Base-by-base conservation (phyloP, 805 yeast genomes). In the Pichia deserticola region DNA sequence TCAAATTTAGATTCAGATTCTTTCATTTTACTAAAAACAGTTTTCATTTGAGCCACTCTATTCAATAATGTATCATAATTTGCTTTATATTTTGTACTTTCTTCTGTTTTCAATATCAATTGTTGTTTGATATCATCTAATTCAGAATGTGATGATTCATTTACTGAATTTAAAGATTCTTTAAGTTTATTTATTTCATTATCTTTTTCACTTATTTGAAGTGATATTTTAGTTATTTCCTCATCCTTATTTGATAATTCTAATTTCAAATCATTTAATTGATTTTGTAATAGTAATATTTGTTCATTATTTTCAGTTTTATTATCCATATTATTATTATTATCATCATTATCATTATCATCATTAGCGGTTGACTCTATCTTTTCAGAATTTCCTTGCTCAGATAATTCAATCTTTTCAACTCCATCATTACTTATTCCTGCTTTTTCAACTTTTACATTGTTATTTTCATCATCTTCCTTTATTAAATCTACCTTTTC, bases 21-120 rank as follows among this genome's bases (percentile, higher is more conserved):
- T 60, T 85, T 83, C 87, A 85, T 84, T 55, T 86, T 85, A 38
- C 69, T 73, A 63, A 86, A 86, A 2, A 86, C 76, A 0, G 82
- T 69, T 56, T 84, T 86, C 92, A 86, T 85, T 3, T 86, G 77
- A 1, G 88, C 77, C 15, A 86, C 63, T 61, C 84, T 75, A 54
- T 78, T 78, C 51, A 86, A 64, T 34, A 86, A 65, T 5, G 76
- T 71, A 52, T 84, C 83, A 59, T 85, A 84, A 54, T 81, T 80
- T 1, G 73, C 69, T 56, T 82, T 79, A 32, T 77, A 72, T 33
- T 76, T 74, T 44, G 77, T 83, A 49, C 84, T 73, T 57, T 83
- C 88, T 36, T 70, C 67, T 33, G 70, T 71, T 30, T 69, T 35
- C 34, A 30, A 7, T n/a, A 20, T 25, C 29, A 44, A 38, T 42